Conservation (phyloP, 768 basidiomycete genomes). For the Roridomyces roridus region DNA sequence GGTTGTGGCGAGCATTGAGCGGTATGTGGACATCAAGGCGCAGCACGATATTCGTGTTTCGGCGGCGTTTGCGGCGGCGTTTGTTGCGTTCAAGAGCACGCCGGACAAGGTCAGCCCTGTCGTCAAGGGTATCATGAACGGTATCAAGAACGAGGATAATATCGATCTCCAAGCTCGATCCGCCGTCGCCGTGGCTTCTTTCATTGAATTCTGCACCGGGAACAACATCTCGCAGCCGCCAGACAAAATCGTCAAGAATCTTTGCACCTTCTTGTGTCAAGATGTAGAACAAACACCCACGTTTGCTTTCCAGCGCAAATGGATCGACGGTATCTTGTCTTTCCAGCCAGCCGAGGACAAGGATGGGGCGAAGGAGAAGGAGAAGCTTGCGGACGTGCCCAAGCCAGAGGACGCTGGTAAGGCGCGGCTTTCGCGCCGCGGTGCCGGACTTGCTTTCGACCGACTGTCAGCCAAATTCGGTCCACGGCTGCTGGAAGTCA, state of each 20-base stretch:
- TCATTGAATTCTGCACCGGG: slow-evolving; percentile 83
- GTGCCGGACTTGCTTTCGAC: slow-evolving; percentile 83
- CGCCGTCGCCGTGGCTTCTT: slow-evolving; percentile 83
- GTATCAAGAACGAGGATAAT: slow-evolving; percentile 96
- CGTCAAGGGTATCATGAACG: slow-evolving; percentile 96
- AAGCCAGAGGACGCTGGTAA: slow-evolving; percentile 64
- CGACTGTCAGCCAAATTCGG: slow-evolving; percentile 83
- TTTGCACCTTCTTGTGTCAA: slow-evolving; percentile 95
- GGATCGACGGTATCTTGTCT: slow-evolving; percentile 78
- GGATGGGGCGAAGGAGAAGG: slow-evolving; percentile 45
- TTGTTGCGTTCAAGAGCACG: slow-evolving; percentile 83
- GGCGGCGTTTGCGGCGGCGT: slow-evolving; percentile 89
- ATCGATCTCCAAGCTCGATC: slow-evolving; percentile 87
- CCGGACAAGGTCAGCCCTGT: slow-evolving; percentile 96
- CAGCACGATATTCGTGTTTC: slow-evolving; percentile 88
- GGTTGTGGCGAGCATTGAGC: slow-evolving; percentile 73
- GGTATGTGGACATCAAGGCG: slow-evolving; percentile 81
- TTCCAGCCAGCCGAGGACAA: slow-evolving; percentile 52
- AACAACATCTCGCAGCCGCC: slow-evolving; percentile 82
- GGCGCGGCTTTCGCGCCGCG: slow-evolving; percentile 79
- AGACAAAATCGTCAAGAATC: slow-evolving; percentile 96
- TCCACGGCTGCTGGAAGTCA: slow-evolving; percentile 66
- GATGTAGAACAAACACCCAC: slow-evolving; percentile 90
- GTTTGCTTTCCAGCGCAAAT: slow-evolving; percentile 71
- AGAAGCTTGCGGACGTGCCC: slow-evolving; percentile 42